A percentile compares a stretch with the other conserved stretches of the same genome.
Evolutionary conservation across 148 eudicot genomes (phyloP).

Genomic region (Cornus controversa): DNA sequence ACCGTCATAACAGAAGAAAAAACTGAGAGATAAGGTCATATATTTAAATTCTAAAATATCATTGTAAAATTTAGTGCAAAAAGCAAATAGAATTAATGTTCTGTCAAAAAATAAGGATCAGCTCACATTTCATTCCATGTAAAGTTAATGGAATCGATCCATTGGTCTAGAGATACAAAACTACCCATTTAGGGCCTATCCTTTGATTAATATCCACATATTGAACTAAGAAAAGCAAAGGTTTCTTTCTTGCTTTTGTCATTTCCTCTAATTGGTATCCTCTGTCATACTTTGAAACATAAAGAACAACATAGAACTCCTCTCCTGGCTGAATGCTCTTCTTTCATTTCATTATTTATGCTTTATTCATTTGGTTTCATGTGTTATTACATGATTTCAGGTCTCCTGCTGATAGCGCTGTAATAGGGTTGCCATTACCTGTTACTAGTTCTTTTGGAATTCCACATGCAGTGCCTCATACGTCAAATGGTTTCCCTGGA

Average conservation of each 20-base stretch:
- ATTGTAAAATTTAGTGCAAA: neutral
- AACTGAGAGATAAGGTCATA: neutral
- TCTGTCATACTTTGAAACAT: neutral
- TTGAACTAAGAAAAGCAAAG: neutral
- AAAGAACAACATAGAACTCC: neutral
- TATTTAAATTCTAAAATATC: neutral
- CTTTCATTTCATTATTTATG: neutral
- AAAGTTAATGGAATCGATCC: neutral
- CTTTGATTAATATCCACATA: neutral
- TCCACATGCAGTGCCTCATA: constrained; percentile 23
- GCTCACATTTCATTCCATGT: neutral
- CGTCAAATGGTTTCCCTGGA: constrained; percentile 19
- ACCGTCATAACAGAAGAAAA: neutral
- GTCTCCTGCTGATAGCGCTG: no score
- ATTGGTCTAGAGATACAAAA: neutral
- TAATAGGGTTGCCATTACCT: constrained; percentile 27
- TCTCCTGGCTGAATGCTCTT: neutral
- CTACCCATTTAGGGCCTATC: neutral
- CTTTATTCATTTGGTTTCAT: constrained; percentile 9
- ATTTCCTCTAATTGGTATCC: neutral
- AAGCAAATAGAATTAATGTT: neutral
- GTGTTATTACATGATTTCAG: constrained; percentile 2
- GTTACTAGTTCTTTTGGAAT: constrained; percentile 51
- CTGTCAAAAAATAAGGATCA: no score
- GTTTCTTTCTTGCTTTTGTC: neutral